Percentiles rank a stretch among this genome's conserved stretches.
These are phyloP conservation scores for Fusarium sambucinum DNA, from an alignment of 2,329 filamentous ascomycete genomes.

Conservation along the genomic window DNA sequence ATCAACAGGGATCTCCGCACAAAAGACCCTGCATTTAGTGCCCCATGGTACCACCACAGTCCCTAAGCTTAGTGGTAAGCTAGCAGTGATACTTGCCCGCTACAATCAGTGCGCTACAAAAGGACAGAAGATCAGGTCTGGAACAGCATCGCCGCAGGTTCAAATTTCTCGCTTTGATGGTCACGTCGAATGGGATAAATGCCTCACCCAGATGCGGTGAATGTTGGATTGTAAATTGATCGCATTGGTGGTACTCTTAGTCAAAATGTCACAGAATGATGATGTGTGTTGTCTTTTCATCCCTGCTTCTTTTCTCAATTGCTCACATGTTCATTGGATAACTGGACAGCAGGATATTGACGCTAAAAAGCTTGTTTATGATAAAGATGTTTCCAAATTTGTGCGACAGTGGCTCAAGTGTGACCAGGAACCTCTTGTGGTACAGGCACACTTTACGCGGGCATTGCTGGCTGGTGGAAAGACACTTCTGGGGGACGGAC, in stretches of 20 bases:
- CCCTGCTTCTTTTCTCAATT: neutral
- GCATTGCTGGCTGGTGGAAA: no score
- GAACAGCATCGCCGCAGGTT: constrained; percentile 18
- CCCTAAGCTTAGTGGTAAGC: constrained; percentile 7
- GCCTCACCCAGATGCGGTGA: constrained; percentile 3
- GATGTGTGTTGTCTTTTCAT: neutral
- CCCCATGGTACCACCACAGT: constrained; percentile 23
- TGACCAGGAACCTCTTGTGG: neutral
- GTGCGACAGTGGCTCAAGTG: neutral
- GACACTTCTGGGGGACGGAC: no score
- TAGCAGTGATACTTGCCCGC: constrained; percentile 8
- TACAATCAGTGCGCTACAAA: constrained; percentile 30
- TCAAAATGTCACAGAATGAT: neutral
- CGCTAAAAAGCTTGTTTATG: constrained; percentile 38
- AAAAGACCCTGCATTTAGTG: constrained; percentile 5
- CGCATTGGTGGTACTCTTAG: neutral
- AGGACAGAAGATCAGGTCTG: constrained; percentile 17
- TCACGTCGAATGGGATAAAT: constrained; percentile 11
- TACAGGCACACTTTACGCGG: neutral
- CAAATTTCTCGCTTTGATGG: neutral
- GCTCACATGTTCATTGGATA: neutral
- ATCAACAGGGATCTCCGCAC: constrained; percentile 23
- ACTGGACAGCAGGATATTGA: neutral
- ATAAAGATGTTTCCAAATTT: constrained; percentile 1
- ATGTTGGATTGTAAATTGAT: neutral